Percentiles rank a stretch among this genome's conserved stretches.
These are phyloP conservation scores for Primulina tabacum DNA, from an alignment of 257 asterid genomes.

Conservation along the genomic window DNA sequence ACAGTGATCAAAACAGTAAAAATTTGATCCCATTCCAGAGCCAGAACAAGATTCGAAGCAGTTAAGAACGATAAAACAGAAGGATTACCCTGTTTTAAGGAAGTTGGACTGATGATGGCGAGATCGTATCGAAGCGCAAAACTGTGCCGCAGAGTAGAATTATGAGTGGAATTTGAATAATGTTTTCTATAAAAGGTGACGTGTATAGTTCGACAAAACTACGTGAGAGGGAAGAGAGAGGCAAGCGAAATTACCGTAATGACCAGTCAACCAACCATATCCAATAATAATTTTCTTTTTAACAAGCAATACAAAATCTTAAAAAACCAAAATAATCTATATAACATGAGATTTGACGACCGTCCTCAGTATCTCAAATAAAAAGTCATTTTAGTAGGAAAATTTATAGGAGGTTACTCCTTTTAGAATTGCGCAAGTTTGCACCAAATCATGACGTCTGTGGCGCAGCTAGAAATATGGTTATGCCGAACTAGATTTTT, in stretches of 20 bases:
- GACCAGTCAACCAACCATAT: constrained; percentile 3
- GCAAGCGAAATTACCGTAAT: constrained; percentile 26
- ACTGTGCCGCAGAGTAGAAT: background rate
- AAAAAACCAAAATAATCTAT: too few species aligned
- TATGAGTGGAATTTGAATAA: constrained; percentile 21
- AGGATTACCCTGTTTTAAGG: constrained; percentile 18
- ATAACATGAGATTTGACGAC: too few species aligned
- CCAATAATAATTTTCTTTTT: too few species aligned
- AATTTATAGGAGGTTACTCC: too few species aligned
- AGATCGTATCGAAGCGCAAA: background rate
- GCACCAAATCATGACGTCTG: too few species aligned
- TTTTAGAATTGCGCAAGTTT: too few species aligned
- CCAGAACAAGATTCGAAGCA: background rate
- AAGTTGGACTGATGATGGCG: background rate
- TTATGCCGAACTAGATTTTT: too few species aligned
- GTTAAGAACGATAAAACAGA: background rate
- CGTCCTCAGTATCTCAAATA: too few species aligned
- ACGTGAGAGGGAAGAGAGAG: constrained; percentile 11
- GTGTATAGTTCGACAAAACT: background rate
- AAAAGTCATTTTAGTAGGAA: too few species aligned
- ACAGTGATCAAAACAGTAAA: background rate
- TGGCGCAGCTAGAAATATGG: too few species aligned
- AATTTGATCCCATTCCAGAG: constrained; percentile 1
- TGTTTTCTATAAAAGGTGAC: constrained; percentile 2
- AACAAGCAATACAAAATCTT: too few species aligned